Evolutionary conservation across 2,329 filamentous ascomycete genomes (phyloP).

Genomic region (Scedosporium boydii): DNA sequence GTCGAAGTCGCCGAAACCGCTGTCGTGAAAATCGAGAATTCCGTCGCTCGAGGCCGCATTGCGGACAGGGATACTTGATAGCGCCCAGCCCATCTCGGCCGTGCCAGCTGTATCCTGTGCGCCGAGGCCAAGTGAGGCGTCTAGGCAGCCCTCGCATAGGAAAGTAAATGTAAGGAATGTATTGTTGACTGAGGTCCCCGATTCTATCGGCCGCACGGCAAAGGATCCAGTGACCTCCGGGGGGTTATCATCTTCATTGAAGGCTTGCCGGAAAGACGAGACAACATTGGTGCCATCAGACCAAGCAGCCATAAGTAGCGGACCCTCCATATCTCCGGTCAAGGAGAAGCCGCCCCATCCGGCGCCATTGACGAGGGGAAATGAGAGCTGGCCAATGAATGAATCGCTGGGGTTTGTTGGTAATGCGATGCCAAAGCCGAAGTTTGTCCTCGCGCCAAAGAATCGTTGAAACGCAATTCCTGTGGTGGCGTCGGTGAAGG

Average conservation of each 20-base stretch:
- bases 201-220: slow-evolving; percentile 26
- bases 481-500: slow-evolving; percentile 9
- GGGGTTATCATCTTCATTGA: slow-evolving; percentile 18
- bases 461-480: slow-evolving; percentile 19
- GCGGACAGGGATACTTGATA: slow-evolving; percentile 15
- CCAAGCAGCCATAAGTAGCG: slow-evolving; percentile 34
- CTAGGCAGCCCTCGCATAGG: slow-evolving; percentile 29
- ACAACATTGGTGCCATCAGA: slow-evolving; percentile 28
- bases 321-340: slow-evolving; percentile 32
- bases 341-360: slow-evolving; percentile 37
- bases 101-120: slow-evolving; percentile 14
- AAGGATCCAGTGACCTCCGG: slow-evolving; percentile 31
- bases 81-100: slow-evolving; percentile 26
- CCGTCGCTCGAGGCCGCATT: slow-evolving; percentile 11
- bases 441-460: slow-evolving; percentile 19
- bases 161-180: slow-evolving; percentile 36
- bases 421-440: slow-evolving; percentile 31
- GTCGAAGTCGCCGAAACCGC: slow-evolving; percentile 14
- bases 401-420: slow-evolving; percentile 24
- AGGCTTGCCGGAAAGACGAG: slow-evolving; percentile 31
- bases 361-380: slow-evolving; percentile 25
- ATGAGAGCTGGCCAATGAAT: slow-evolving; percentile 38
- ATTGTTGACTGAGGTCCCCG: slow-evolving; percentile 31
- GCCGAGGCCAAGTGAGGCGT: slow-evolving; percentile 17
- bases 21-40: slow-evolving; percentile 12